phyloP scores from a whole-genome alignment of 495 filamentous ascomycete genomes.

The Penicillium taxi region DNA sequence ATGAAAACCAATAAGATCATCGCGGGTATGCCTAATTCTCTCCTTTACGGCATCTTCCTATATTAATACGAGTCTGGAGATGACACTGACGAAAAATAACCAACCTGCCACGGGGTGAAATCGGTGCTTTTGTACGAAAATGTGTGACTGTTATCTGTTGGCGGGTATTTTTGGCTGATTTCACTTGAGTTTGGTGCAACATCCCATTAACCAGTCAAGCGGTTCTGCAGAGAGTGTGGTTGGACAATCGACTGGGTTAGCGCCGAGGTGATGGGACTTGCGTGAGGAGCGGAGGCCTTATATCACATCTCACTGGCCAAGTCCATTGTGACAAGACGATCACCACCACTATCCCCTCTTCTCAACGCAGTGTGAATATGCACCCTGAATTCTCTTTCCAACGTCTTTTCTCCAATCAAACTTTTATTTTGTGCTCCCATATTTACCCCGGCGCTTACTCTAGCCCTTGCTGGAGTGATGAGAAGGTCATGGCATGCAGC shows the following conservation, averaged over 20 bases:
- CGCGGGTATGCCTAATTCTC: too few species aligned
- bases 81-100: too few species aligned
- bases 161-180: not conserved
- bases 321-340: constrained; percentile 34
- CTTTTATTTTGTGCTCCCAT: constrained; percentile 10
- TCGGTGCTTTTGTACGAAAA: too few species aligned
- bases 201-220: constrained; percentile 9
- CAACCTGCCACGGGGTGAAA: too few species aligned
- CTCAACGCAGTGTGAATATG: constrained; percentile 14
- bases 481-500: constrained; percentile 18
- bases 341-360: constrained; percentile 14
- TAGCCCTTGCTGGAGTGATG: constrained; percentile 17
- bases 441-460: constrained; percentile 29
- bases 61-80: too few species aligned
- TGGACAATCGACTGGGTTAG: constrained; percentile 32
- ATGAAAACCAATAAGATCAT: too few species aligned
- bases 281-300: constrained; percentile 15
- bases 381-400: constrained; percentile 8
- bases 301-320: constrained; percentile 13
- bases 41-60: too few species aligned
- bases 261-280: constrained; percentile 34
- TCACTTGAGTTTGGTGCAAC: not conserved
- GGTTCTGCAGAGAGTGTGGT: constrained; percentile 28
- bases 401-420: constrained; percentile 22
- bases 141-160: too few species aligned